Percentiles rank a stretch among this genome's conserved stretches.
Conservation (phyloP, 805 yeast species). For the Wickerhamiella shivajii region DNA sequence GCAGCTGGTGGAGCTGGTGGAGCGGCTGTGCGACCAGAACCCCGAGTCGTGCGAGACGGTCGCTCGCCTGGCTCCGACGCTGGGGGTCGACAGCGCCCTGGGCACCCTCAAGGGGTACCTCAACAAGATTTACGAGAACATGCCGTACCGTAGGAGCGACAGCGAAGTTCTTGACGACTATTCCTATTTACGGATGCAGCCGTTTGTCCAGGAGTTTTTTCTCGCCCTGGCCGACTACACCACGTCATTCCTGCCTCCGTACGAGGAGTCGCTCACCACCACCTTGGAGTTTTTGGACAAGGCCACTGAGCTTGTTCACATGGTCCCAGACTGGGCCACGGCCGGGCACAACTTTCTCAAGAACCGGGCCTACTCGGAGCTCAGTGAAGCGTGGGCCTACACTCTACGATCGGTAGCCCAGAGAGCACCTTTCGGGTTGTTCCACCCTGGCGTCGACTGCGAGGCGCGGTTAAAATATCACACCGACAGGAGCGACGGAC, state of each 20-base stretch:
- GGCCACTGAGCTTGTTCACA: constrained; percentile 44
- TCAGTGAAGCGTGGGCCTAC: constrained; percentile 40
- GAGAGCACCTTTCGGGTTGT: constrained; percentile 9
- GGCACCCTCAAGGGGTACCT: constrained; percentile 35
- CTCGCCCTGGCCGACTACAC: constrained; percentile 61
- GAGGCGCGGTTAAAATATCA: too few relatives aligned
- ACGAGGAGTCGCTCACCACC: constrained; percentile 37
- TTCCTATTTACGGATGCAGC: constrained; percentile 58
- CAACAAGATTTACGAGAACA: constrained; percentile 29
- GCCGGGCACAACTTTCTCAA: constrained; percentile 29
- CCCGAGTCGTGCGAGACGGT: constrained; percentile 48
- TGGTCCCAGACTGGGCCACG: constrained; percentile 51
- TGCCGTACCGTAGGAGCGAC: constrained; percentile 59
- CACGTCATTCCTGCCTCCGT: constrained; percentile 56
- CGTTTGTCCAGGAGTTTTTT: constrained; percentile 52
- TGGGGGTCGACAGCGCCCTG: constrained; percentile 40
- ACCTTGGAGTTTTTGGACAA: constrained; percentile 50
- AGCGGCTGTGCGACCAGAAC: constrained; percentile 38
- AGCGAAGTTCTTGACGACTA: constrained; percentile 64
- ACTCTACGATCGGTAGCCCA: constrained; percentile 11
- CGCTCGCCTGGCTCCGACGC: constrained; percentile 37
- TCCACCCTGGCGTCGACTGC: constrained; percentile 15
- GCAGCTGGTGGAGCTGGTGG: constrained; percentile 38
- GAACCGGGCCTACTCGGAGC: constrained; percentile 43
- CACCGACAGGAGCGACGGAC: too few relatives aligned